phyloP scores from a whole-genome alignment of 148 eudicot species.

The Linanthus parryae region DNA sequence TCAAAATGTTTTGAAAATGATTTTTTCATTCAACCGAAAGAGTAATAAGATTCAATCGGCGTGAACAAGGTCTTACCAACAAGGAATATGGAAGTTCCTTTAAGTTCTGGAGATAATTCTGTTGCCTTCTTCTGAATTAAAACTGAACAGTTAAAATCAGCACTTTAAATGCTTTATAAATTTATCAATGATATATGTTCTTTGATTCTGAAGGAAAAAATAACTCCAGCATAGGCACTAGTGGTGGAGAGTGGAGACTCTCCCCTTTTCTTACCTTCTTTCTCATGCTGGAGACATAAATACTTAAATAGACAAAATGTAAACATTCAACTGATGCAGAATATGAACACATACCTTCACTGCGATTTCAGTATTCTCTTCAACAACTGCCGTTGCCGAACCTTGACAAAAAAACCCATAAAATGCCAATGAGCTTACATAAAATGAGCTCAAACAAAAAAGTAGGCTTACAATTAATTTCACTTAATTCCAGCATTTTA shows the following conservation, averaged over 20 bases:
- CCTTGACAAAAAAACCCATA: neutral
- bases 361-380: neutral
- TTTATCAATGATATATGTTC: too few species aligned
- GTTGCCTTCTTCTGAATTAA: slow-evolving; percentile 69
- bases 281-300: too few species aligned
- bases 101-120: slow-evolving; percentile 53
- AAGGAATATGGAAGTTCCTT: slow-evolving; percentile 83
- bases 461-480: too few species aligned
- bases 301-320: too few species aligned
- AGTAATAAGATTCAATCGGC: slow-evolving; percentile 2
- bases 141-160: slow-evolving; percentile 36
- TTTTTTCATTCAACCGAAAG: neutral
- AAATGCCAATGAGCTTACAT: too few species aligned
- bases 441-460: too few species aligned
- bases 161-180: too few species aligned
- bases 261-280: neutral
- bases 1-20: too few species aligned
- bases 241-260: neutral
- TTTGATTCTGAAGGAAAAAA: too few species aligned
- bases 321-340: too few species aligned
- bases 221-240: too few species aligned
- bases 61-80: slow-evolving; percentile 48
- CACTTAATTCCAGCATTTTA: too few species aligned
- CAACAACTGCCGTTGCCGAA: slow-evolving; percentile 1
- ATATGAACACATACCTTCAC: neutral